phyloP scores from a whole-genome alignment of 257 asterid species.

The Nicotiana obtusifolia region DNA sequence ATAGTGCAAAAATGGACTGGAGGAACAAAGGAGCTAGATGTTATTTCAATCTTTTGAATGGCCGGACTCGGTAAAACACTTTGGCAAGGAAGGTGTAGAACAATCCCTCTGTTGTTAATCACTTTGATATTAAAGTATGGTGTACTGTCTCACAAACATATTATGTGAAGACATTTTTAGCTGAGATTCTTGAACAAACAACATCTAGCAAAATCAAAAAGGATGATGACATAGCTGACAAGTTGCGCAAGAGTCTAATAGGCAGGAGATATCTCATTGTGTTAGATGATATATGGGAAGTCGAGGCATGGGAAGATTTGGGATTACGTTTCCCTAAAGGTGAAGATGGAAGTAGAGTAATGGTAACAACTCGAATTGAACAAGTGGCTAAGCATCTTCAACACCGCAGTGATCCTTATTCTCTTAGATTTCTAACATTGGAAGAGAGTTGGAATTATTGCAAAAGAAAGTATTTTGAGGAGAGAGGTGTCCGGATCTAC shows the following conservation, averaged over 20 bases:
- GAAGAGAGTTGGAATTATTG: not conserved
- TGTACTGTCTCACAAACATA: not conserved
- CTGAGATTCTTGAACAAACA: not conserved
- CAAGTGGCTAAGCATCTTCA: not conserved
- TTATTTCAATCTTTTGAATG: not conserved
- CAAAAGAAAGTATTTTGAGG: not conserved
- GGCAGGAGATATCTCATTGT: not conserved
- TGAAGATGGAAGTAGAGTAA: not conserved
- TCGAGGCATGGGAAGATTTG: not conserved
- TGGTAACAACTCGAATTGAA: not conserved
- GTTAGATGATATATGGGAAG: constrained; percentile 10
- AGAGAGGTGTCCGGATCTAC: not conserved
- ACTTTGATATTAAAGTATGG: not conserved
- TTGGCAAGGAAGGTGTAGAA: not conserved
- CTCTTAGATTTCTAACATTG: not conserved
- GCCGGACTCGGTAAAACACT: not conserved
- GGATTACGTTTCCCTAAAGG: not conserved
- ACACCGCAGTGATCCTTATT: not conserved
- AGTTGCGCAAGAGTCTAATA: not conserved
- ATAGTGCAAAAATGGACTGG: not conserved
- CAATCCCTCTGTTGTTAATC: not conserved
- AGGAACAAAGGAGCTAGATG: not conserved
- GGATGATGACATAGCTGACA: not conserved
- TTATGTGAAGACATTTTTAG: not conserved
- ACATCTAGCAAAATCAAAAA: accelerated